phyloP scores from a whole-genome alignment of 768 basidiomycete genomes.

The Gyrodon lividus region DNA sequence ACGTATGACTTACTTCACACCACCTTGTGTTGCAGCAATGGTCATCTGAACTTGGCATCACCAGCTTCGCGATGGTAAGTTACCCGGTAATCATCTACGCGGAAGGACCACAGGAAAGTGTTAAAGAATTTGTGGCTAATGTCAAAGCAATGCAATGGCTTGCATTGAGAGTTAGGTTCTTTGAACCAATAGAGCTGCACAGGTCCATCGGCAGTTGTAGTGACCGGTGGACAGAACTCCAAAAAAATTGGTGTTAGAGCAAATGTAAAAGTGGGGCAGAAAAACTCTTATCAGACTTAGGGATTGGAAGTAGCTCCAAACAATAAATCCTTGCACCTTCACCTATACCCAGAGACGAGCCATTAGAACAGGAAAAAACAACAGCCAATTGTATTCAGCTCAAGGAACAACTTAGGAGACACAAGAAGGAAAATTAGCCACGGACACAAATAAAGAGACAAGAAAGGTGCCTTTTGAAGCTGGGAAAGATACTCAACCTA shows the following conservation, averaged over 20 bases:
- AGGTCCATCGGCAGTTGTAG: not conserved
- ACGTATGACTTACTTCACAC: conserved; percentile 72
- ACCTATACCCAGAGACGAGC: not conserved
- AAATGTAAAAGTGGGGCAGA: conserved; percentile 58
- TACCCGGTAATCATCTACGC: conserved; percentile 77
- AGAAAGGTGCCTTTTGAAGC: not conserved
- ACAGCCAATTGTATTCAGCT: conserved; percentile 21
- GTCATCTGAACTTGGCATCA: conserved; percentile 51
- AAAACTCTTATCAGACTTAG: conserved; percentile 60
- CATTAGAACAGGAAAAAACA: not conserved
- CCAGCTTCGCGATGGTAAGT: conserved; percentile 73
- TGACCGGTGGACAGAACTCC: conserved; percentile 56
- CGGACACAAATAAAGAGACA: not conserved
- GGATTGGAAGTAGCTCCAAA: conserved; percentile 49
- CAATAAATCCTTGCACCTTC: not conserved
- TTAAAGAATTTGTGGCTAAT: conserved; percentile 64
- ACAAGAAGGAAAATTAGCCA: conserved; percentile 14
- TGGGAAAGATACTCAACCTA: not conserved
- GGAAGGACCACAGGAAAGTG: conserved; percentile 48
- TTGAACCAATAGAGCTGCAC: conserved; percentile 28
- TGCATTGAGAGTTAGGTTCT: conserved; percentile 60
- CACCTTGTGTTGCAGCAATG: conserved; percentile 63
- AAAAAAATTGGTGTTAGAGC: conserved; percentile 69
- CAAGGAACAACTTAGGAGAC: conserved; percentile 18
- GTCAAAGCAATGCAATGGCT: conserved; percentile 81